Conservation (phyloP, 2,329 filamentous ascomycete genomes). For the Trichoderma atrobrunneum region DNA sequence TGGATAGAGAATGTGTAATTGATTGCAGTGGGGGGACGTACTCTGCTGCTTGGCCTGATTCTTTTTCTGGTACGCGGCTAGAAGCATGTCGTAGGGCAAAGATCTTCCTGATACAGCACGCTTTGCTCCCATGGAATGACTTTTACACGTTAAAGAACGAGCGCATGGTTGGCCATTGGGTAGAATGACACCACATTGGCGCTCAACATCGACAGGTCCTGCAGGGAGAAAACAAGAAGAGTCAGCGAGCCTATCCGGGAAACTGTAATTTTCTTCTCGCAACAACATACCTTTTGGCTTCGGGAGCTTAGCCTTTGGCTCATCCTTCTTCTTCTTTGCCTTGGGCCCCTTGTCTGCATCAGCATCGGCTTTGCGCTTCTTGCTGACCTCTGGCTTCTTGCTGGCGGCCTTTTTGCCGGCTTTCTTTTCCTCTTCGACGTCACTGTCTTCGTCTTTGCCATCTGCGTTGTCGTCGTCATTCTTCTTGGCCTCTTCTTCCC, state of each 20-base stretch:
- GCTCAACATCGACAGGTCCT: slow-evolving; percentile 89
- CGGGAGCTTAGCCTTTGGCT: slow-evolving; percentile 75
- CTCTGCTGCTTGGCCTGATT: slow-evolving; percentile 98
- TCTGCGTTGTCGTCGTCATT: slow-evolving; percentile 48
- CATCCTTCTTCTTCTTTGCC: slow-evolving; percentile 93
- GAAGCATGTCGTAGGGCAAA: slow-evolving; percentile 86
- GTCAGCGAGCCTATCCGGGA: neutral
- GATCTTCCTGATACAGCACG: slow-evolving; percentile 82
- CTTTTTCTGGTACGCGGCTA: slow-evolving; percentile 91
- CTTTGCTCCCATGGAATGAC: slow-evolving; percentile 92
- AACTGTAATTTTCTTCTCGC: too few species aligned
- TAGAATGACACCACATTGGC: slow-evolving; percentile 85
- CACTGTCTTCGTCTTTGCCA: slow-evolving; percentile 50
- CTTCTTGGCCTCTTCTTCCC: slow-evolving; percentile 54
- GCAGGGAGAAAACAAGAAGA: neutral
- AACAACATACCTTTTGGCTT: slow-evolving; percentile 69
- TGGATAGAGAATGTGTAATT: neutral
- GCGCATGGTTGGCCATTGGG: slow-evolving; percentile 86
- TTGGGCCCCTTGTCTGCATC: slow-evolving; percentile 81
- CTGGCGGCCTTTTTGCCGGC: slow-evolving; percentile 61
- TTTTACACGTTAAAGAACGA: slow-evolving; percentile 87
- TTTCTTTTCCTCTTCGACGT: slow-evolving; percentile 46
- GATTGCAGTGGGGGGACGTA: slow-evolving; percentile 44
- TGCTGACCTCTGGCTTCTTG: slow-evolving; percentile 69
- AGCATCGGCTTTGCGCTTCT: slow-evolving; percentile 73